Percentiles rank a stretch among this genome's conserved stretches.
phyloP scores from a whole-genome alignment of 2,329 filamentous ascomycete species.

The Aureobasidium sp. region DNA sequence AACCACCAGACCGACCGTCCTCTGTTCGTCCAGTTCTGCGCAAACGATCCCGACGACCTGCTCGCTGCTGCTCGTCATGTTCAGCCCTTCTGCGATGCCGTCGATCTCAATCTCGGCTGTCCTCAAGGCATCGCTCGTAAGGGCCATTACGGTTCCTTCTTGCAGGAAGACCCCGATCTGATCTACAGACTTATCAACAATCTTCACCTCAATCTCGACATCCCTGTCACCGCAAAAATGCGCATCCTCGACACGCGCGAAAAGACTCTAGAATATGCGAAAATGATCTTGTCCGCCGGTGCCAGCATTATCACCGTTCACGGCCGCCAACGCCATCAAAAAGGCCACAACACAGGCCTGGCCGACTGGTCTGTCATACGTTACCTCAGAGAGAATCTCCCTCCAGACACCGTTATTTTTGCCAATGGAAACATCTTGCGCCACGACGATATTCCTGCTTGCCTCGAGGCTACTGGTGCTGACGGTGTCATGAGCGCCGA shows the following conservation, averaged over 20 bases:
- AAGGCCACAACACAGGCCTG: constrained; percentile 87
- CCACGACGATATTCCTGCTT: constrained; percentile 67
- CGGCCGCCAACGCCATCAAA: constrained; percentile 81
- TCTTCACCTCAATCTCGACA: constrained; percentile 67
- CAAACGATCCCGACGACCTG: constrained; percentile 74
- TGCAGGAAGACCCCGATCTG: constrained; percentile 85
- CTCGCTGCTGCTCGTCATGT: constrained; percentile 72
- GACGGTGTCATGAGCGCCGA: constrained; percentile 96
- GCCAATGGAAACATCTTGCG: constrained; percentile 93
- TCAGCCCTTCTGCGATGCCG: constrained; percentile 83
- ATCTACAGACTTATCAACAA: constrained; percentile 76
- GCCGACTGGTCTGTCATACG: constrained; percentile 86
- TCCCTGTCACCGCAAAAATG: constrained; percentile 94
- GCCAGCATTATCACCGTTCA: constrained; percentile 93
- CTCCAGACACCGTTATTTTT: constrained; percentile 84
- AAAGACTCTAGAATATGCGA: constrained; percentile 80
- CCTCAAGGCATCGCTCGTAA: constrained; percentile 90
- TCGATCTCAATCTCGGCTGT: constrained; percentile 92
- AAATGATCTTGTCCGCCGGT: constrained; percentile 76
- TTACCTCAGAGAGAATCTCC: constrained; percentile 74
- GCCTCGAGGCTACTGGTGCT: constrained; percentile 74
- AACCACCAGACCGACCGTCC: constrained; percentile 79
- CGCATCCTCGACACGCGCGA: constrained; percentile 80
- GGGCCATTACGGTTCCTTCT: constrained; percentile 86
- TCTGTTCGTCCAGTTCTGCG: constrained; percentile 94